These are phyloP conservation scores for Xerocomellus dryophilus DNA, from an alignment of 768 basidiomycete genomes.

Conservation along the genomic window DNA sequence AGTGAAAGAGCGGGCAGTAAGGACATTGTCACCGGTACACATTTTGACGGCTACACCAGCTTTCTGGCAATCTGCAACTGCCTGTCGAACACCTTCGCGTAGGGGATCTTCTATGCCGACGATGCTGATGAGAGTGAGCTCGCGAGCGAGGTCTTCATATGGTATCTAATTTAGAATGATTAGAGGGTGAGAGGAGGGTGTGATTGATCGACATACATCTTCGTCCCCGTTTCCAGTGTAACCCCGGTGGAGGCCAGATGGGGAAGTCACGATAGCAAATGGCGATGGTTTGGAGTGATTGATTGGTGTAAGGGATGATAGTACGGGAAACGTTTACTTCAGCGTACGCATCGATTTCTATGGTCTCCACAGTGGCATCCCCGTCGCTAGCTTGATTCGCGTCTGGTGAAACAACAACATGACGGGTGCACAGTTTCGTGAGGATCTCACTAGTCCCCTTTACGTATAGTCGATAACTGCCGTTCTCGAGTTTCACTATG, in stretches of 20 bases:
- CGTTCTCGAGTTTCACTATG: constrained; percentile 58
- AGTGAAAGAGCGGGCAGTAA: constrained; percentile 94
- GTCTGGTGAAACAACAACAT: constrained; percentile 60
- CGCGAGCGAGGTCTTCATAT: constrained; percentile 63
- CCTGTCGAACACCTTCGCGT: constrained; percentile 82
- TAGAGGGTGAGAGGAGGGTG: constrained; percentile 2
- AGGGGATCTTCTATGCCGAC: constrained; percentile 60
- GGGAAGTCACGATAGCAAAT: constrained; percentile 88
- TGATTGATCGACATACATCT: constrained; percentile 36
- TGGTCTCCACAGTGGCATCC: constrained; percentile 27
- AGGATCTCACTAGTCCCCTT: constrained; percentile 97
- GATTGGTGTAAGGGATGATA: no score
- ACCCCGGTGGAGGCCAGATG: constrained; percentile 73
- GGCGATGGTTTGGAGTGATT: constrained; percentile 92
- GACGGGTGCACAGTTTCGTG: constrained; percentile 65
- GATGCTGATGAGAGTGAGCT: constrained; percentile 84
- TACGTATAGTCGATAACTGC: constrained; percentile 66
- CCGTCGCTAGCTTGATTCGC: constrained; percentile 15
- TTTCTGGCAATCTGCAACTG: constrained; percentile 80
- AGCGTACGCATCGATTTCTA: constrained; percentile 61
- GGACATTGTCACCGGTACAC: constrained; percentile 97
- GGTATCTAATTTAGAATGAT: no score
- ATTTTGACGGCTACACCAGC: constrained; percentile 96
- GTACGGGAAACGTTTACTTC: constrained; percentile 84
- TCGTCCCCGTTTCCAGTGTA: no score